A percentile compares a stretch with the other conserved stretches of the same genome.
Evolutionary conservation across 768 basidiomycete species (phyloP).

Genomic region (Amanita rimosa): DNA sequence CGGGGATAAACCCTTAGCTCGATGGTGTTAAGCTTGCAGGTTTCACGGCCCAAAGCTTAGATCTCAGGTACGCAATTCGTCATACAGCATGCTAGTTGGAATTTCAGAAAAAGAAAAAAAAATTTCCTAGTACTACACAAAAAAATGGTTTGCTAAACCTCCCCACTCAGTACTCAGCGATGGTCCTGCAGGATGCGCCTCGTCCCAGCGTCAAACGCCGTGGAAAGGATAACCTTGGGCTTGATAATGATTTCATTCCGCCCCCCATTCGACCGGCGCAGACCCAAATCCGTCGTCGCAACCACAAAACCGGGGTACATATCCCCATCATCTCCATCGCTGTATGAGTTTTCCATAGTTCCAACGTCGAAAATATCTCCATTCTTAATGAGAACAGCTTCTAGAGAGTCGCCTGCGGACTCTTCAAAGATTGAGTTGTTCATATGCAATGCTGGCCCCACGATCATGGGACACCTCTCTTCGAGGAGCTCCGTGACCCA

Average conservation of each 20-base stretch:
- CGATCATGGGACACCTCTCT: constrained; percentile 5
- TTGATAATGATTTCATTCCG: background rate
- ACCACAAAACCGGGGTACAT: background rate
- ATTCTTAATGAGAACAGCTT: background rate
- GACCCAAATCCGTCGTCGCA: constrained; percentile 4
- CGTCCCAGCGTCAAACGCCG: constrained; percentile 5
- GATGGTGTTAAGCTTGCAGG: too few relatives aligned
- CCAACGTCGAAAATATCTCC: background rate
- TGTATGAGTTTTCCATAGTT: constrained; percentile 5
- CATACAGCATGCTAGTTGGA: too few relatives aligned
- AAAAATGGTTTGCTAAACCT: too few relatives aligned
- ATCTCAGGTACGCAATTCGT: too few relatives aligned
- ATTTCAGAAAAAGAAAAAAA: background rate
- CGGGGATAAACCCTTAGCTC: too few relatives aligned
- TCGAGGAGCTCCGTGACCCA: constrained; percentile 2
- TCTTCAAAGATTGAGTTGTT: constrained; percentile 5
- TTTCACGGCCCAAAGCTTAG: too few relatives aligned
- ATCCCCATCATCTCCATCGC: background rate
- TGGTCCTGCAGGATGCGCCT: background rate
- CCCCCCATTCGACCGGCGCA: background rate
- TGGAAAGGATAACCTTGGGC: constrained; percentile 5
- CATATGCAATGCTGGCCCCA: constrained; percentile 2
- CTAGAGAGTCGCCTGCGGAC: background rate
- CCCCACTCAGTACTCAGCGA: too few relatives aligned
- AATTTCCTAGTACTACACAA: background rate